phyloP scores from a whole-genome alignment of 225 moss, liverwort and hornwort genomes.

The Polytrichum formosum region DNA sequence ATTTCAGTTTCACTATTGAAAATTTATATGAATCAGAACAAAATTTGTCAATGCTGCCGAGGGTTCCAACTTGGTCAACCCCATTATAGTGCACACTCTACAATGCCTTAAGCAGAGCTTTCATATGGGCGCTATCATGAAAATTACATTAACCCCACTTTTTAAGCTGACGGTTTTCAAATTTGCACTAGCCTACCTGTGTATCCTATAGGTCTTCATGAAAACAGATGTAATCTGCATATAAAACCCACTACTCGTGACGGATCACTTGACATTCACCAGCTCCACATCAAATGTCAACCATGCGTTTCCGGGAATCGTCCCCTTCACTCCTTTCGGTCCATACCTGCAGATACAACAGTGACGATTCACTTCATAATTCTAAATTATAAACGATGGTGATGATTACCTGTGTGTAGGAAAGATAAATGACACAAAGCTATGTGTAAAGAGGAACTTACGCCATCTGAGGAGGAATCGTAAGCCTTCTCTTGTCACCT shows the following conservation, averaged over 20 bases:
- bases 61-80: conserved; percentile 2
- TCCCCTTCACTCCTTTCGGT: conserved; percentile 51
- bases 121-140: background rate
- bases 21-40: background rate
- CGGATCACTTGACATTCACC: conserved; percentile 54
- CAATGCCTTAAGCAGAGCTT: background rate
- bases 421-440: background rate
- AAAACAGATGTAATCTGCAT: too few species aligned
- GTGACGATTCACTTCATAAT: background rate
- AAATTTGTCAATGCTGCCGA: background rate
- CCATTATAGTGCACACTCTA: conserved; percentile 5
- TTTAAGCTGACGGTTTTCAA: too few species aligned
- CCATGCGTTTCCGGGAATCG: conserved; percentile 84
- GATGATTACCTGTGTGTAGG: background rate
- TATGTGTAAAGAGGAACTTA: conserved; percentile 22
- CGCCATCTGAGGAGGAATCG: conserved; percentile 89
- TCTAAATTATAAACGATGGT: background rate
- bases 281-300: conserved; percentile 86
- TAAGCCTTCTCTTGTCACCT: conserved; percentile 90
- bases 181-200: too few species aligned
- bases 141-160: too few species aligned
- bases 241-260: too few species aligned
- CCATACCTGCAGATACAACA: conserved; percentile 57
- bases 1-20: too few species aligned
- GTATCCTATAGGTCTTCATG: too few species aligned